Percentiles rank a stretch among this genome's conserved stretches.
Conservation (phyloP, 768 basidiomycete genomes). For the Tylopilus rubrobrunneus region DNA sequence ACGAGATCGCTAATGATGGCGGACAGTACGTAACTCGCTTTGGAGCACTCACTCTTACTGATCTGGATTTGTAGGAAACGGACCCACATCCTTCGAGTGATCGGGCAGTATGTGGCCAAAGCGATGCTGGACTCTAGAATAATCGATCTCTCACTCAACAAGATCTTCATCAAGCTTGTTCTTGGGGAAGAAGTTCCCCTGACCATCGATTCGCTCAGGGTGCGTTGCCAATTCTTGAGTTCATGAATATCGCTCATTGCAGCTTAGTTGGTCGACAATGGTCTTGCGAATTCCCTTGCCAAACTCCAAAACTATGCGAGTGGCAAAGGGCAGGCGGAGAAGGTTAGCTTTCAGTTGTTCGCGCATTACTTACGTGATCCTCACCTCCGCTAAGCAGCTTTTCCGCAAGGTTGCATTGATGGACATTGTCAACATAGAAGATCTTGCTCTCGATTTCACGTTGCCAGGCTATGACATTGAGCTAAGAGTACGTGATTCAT, state of each 20-base stretch:
- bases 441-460: conserved; percentile 93
- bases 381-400: conserved; percentile 33
- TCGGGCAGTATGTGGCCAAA: conserved; percentile 96
- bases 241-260: conserved; percentile 5
- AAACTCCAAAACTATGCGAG: conserved; percentile 71
- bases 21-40: conserved; percentile 54
- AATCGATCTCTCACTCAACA: conserved; percentile 93
- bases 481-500: conserved; percentile 56
- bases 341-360: conserved; percentile 36
- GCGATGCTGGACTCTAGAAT: conserved; percentile 96
- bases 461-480: conserved; percentile 95
- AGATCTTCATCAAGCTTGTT: conserved; percentile 88
- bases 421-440: conserved; percentile 70
- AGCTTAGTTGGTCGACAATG: conserved; percentile 72
- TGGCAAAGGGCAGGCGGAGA: conserved; percentile 46
- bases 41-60: not conserved
- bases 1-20: conserved; percentile 67
- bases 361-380: not conserved
- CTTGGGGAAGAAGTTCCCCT: conserved; percentile 84
- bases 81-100: conserved; percentile 80
- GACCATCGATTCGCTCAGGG: conserved; percentile 79
- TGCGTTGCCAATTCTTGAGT: conserved; percentile 33
- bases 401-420: conserved; percentile 54
- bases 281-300: conserved; percentile 79
- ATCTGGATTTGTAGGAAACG: conserved; percentile 54